Evolutionary conservation across 257 asterid species (phyloP).

Genomic region (Plantago elongata): DNA sequence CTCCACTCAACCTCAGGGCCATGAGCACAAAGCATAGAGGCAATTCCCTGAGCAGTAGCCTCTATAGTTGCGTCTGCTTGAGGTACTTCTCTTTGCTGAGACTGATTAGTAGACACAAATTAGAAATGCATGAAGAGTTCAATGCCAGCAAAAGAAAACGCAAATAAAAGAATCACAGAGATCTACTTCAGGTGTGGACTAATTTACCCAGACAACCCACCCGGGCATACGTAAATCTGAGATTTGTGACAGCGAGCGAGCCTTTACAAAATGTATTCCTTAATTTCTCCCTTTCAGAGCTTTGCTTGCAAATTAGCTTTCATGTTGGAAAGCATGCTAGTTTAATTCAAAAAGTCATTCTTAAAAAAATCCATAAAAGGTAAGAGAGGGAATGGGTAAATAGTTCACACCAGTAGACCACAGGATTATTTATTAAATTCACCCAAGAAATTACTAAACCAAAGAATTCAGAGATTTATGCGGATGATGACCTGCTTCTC

Average conservation of each 20-base stretch:
- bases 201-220: background rate
- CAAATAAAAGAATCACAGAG: background rate
- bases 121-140: conserved; percentile 18
- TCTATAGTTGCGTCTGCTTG: conserved; percentile 84
- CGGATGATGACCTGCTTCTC: conserved; percentile 55
- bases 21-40: conserved; percentile 99
- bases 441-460: background rate
- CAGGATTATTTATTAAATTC: no score
- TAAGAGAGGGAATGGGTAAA: background rate
- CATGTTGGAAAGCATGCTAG: background rate
- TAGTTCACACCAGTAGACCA: background rate
- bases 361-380: background rate
- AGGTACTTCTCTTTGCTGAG: conserved; percentile 70
- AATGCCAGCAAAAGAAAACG: no score
- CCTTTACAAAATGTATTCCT: background rate
- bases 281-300: background rate
- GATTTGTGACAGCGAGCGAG: background rate
- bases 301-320: background rate
- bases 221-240: no score
- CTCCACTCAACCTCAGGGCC: conserved; percentile 99
- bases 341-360: no score
- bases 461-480: conserved; percentile 22
- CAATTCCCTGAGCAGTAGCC: conserved; percentile 99
- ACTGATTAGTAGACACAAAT: conserved; percentile 17
- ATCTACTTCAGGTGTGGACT: background rate